Evolutionary conservation across 257 asterid genomes (phyloP).

Genomic region (Penstemon eatonii): DNA sequence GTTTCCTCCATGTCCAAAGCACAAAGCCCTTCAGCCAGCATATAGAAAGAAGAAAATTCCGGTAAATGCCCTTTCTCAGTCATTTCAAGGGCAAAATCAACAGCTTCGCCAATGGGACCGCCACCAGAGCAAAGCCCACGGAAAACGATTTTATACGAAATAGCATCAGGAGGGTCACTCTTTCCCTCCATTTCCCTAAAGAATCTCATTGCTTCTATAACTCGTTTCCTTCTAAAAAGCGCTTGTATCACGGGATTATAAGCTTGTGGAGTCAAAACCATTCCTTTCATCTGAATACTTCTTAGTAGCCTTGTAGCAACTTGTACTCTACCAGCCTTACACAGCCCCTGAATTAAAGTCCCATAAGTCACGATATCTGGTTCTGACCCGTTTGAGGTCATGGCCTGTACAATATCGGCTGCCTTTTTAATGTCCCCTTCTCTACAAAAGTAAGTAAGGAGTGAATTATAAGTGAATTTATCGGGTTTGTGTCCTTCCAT

Average conservation of each 20-base stretch:
- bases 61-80: conserved; percentile 66
- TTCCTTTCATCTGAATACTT: conserved; percentile 83
- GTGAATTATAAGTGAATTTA: conserved; percentile 71
- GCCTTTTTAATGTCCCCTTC: conserved; percentile 83
- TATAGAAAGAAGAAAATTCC: conserved; percentile 60
- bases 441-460: conserved; percentile 77
- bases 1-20: conserved; percentile 78
- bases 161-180: conserved; percentile 75
- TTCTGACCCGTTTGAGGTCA: conserved; percentile 78
- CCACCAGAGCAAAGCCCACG: conserved; percentile 89
- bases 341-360: conserved; percentile 76
- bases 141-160: conserved; percentile 66
- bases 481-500: conserved; percentile 84
- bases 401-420: conserved; percentile 76
- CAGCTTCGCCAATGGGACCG: conserved; percentile 85
- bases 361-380: conserved; percentile 87
- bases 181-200: conserved; percentile 93
- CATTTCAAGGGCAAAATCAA: conserved; percentile 81
- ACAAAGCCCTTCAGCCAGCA: conserved; percentile 88
- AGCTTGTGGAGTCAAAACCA: conserved; percentile 69
- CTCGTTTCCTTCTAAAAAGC: conserved; percentile 58
- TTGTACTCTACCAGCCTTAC: conserved; percentile 72
- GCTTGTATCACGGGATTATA: conserved; percentile 85
- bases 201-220: conserved; percentile 67
- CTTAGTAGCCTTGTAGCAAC: conserved; percentile 73